These are phyloP conservation scores for Rhizopogon vulgaris DNA, from an alignment of 768 basidiomycete genomes.

Conservation along the genomic window DNA sequence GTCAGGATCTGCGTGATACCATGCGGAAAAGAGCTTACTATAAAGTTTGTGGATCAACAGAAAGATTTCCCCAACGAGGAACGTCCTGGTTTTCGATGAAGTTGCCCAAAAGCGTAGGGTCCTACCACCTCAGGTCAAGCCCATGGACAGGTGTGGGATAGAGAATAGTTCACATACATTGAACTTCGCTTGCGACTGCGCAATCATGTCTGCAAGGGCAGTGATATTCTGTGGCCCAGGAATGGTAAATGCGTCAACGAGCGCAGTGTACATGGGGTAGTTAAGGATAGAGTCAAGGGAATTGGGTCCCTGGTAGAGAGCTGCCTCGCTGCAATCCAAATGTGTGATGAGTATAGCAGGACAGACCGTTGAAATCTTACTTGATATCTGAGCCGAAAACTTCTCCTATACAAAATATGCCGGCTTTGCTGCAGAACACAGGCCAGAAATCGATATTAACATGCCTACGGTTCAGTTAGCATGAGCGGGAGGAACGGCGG, in stretches of 20 bases:
- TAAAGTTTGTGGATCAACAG: slow-evolving; percentile 67
- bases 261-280: slow-evolving; percentile 62
- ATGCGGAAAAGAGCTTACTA: slow-evolving; percentile 36
- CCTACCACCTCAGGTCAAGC: slow-evolving; percentile 6
- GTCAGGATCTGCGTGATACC: not conserved
- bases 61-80: slow-evolving; percentile 66
- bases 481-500: not conserved
- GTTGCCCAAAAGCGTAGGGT: slow-evolving; percentile 48
- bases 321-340: slow-evolving; percentile 37
- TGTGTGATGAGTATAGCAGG: slow-evolving; percentile 2
- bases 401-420: slow-evolving; percentile 84
- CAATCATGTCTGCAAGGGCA: slow-evolving; percentile 45
- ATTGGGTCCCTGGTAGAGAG: slow-evolving; percentile 55
- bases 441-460: slow-evolving; percentile 76
- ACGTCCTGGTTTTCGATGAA: slow-evolving; percentile 79
- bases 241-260: slow-evolving; percentile 61
- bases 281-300: slow-evolving; percentile 66
- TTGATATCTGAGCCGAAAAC: slow-evolving; percentile 51
- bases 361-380: slow-evolving; percentile 24
- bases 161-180: slow-evolving; percentile 24
- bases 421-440: slow-evolving; percentile 62
- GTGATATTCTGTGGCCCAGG: slow-evolving; percentile 63
- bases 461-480: slow-evolving; percentile 37
- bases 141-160: not conserved
- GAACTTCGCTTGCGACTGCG: slow-evolving; percentile 48